Evolutionary conservation across 495 filamentous ascomycete genomes (phyloP), one percentile per base, ranked within the genome.

Genomic region (Staphylotrichum longicolle): DNA sequence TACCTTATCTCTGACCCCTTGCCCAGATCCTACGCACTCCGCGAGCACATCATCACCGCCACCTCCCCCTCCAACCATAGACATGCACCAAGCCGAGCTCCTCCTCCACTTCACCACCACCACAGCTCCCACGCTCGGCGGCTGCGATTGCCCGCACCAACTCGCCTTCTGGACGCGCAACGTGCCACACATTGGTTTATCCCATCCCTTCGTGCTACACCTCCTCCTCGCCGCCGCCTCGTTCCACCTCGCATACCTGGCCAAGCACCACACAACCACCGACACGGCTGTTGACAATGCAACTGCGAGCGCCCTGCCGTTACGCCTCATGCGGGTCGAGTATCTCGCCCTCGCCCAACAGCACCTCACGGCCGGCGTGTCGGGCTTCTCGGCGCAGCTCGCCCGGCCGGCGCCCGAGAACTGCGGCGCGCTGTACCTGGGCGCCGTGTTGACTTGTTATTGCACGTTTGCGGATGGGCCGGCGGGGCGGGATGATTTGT

Each of bases 361-460:
- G 41, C 54, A 56, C 54, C 32, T 56, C 40, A 56, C 40, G 6
- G 54, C 41, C 30, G 54, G 54, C 30, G 4, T 34, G 10, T 56
- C 54, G 30, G 54, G 54, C 40, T 56, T 56, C 41, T 45, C 54
- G 8, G 4, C 41, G 27, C 54, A 56, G 41, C 54, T 56, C 40
- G 45, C 54, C 4, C 52, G 8, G 9, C 37, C 52, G 10, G 39
- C n/a, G 27, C 39, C 37, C 39, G 39, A 54, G 7, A 54, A 44
- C 39, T 54, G 52, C 52, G 52, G 52, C 37, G 52, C 39, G 9
- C 27, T 54, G 27, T 54, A 54, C 39, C 39, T 54, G 15, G 52
- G 37, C 20, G 52, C 52, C 34, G 39, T 44, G 15, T 20, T 54
- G 37, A 44, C 39, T 15, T 42, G 52, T 27, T 42, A 42, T 8